Evolutionary conservation across 1,139 yeast genomes (phyloP), one percentile per base, ranked within the genome.

Genomic region (Pneumocystis wakefieldiae): DNA sequence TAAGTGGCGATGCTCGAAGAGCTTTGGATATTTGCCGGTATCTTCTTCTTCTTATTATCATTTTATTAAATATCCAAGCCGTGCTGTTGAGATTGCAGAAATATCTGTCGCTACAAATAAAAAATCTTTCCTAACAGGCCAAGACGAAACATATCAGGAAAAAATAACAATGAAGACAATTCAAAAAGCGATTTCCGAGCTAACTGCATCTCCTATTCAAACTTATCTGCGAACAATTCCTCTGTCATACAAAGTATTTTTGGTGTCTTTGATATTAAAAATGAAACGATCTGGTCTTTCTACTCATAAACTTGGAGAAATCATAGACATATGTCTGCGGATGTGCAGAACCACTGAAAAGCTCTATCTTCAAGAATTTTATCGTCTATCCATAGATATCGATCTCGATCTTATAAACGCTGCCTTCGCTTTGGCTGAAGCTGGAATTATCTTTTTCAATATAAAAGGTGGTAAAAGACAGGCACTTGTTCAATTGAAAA

Each of bases 1-100:
- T 92, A 3, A 87, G 94, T 73, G 98, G 99, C 64, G 99, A 92
- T 76, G 98, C 97, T 1, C 79, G 99, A 70, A 78, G 97, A 67
- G 97, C 96, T 0, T 76, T 94, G 64, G 87, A 87, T 65, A 87
- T 92, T 17, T 87, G 96, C 71, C 80, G 94, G 59, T 57, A 29
- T 28, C 2, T 57, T 12, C 19, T 17, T 39, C n/a, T 2, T 24
- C 8, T 19, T 12, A 12, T n/a, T 19, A 14, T 15, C 8, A 28
- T 19, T 2, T 24, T 39, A 37, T 29, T 37, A 8, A 37, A 24
- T 10, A 12, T 57, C 17, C n/a, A 57, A 57, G 59, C 3, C 77
- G 97, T 66, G 97, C 97, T 0, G 87, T 91, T 7, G 97, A 90
- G 71, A 78, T 91, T 55, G 96, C 97, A 0, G 95, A 87, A 70